Base-by-base conservation (phyloP, 2,329 filamentous ascomycete species). In the Grosmannia clavigera region DNA sequence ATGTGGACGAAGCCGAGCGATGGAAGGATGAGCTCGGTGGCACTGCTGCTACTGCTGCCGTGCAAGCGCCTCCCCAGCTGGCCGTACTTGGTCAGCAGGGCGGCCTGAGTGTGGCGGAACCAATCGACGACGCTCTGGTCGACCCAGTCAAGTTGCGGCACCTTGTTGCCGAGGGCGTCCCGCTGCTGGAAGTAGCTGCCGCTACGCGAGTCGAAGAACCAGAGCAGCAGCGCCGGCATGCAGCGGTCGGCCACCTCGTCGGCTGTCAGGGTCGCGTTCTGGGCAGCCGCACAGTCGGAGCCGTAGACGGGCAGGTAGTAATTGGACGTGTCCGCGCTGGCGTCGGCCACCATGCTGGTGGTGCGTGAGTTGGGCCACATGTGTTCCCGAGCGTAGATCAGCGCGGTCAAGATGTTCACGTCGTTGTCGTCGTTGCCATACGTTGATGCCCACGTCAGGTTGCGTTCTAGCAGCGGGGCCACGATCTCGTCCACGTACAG, bases 391-490 rank as follows among this genome's bases (percentile, higher is more conserved):
- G 61, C 63, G n/a, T 70, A 63, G 29, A 72, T 63, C 7, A 7
- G 43, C 40, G 63, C 12, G 62, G 74, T 71, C 1, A 77, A 76
- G 16, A 81, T 66, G 59, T 81, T 80, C 62, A 70, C 75, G 55
- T 78, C 70, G 54, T 72, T 76, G 65, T 85, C 81, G 65, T 85
- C 82, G 62, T 85, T 85, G 9, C 82, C 82, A 61, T 84, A 84
- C 0, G 80, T 81, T 1, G 77, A 78, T 3, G 81, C 81, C 77
- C 81, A 85, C 2, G 72, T 71, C 1, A 81, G 62, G 22, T 71
- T 70, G 22, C 74, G 73, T 0, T 73, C 60, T 1, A 81, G 69
- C 0, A 85, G 66, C 0, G 78, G 79, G 0, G 63, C 68, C 1
- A 81, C 75, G 25, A 82, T 75, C 55, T 73, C 66, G 64, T 81